phyloP scores from a whole-genome alignment of 2,329 filamentous ascomycete species.

The Fusarium sp. region DNA sequence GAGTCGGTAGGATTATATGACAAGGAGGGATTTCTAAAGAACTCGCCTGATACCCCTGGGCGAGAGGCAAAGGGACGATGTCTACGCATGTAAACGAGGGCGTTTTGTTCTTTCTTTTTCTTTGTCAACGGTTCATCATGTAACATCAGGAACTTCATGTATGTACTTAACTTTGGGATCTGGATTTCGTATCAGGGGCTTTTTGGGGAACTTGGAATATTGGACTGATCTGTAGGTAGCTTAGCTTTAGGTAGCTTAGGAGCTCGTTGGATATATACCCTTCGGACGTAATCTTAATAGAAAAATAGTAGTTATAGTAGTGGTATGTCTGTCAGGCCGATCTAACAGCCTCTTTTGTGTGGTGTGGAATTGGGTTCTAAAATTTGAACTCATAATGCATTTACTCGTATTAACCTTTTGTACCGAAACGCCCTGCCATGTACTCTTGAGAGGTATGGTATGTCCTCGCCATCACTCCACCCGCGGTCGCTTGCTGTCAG shows the following conservation, averaged over 20 bases:
- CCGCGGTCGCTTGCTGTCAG: slow-evolving; percentile 65
- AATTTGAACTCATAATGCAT: slow-evolving; percentile 14
- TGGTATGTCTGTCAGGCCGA: background rate
- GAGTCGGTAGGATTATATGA: slow-evolving; percentile 63
- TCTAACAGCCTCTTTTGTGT: background rate
- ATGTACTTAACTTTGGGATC: slow-evolving; percentile 23
- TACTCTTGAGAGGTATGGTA: slow-evolving; percentile 4
- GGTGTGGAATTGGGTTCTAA: background rate
- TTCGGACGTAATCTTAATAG: slow-evolving; percentile 48
- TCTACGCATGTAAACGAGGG: slow-evolving; percentile 50
- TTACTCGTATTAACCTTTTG: slow-evolving; percentile 20
- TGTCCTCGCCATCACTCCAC: slow-evolving; percentile 57
- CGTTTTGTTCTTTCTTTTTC: slow-evolving; percentile 24
- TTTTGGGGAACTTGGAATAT: background rate
- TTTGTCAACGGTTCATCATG: slow-evolving; percentile 28
- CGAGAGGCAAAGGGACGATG: slow-evolving; percentile 48
- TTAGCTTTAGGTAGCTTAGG: slow-evolving; percentile 20
- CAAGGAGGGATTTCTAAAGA: slow-evolving; percentile 62
- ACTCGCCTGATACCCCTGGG: slow-evolving; percentile 59
- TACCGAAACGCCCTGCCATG: slow-evolving; percentile 45
- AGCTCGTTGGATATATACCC: slow-evolving; percentile 45
- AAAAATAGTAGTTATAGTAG: slow-evolving; percentile 20
- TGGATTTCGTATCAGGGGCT: background rate
- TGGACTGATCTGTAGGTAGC: slow-evolving; percentile 25
- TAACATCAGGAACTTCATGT: slow-evolving; percentile 23